phyloP scores from a whole-genome alignment of 139 green algal genomes.

The Chlamydomonas sphaeroides region DNA sequence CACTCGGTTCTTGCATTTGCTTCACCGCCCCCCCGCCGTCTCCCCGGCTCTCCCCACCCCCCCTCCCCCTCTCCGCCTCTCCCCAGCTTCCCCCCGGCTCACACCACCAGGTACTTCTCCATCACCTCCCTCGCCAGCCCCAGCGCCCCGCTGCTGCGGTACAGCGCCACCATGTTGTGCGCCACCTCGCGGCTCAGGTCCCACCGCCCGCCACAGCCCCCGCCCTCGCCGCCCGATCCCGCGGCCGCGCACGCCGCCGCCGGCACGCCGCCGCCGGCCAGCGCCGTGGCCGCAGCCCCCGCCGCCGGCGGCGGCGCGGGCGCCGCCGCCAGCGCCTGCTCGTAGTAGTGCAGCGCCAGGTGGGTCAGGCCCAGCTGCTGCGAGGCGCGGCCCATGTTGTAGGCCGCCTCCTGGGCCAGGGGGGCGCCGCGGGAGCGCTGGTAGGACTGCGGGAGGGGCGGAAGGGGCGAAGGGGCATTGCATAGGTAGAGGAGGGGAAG shows the following conservation, averaged over 20 bases:
- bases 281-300: neutral
- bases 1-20: no score
- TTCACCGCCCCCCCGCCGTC: no score
- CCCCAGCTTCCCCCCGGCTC: no score
- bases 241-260: neutral
- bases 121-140: conserved; percentile 75
- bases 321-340: conserved; percentile 19
- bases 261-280: neutral
- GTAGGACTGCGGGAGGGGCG: conserved; percentile 38
- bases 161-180: conserved; percentile 85
- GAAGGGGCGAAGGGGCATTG: no score
- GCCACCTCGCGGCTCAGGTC: conserved; percentile 77
- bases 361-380: conserved; percentile 83
- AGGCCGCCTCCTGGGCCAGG: conserved; percentile 68
- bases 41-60: no score
- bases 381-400: conserved; percentile 86
- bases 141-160: conserved; percentile 69
- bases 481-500: neutral
- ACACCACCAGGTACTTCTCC: conserved; percentile 61
- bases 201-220: neutral
- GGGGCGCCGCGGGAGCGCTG: conserved; percentile 15
- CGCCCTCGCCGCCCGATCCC: neutral
- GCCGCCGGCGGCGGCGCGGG: neutral
- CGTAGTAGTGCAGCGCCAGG: conserved; percentile 64
- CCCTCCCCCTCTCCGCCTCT: no score